Conservation (phyloP, 2,329 filamentous ascomycete species). For the Thelonectria olida region DNA sequence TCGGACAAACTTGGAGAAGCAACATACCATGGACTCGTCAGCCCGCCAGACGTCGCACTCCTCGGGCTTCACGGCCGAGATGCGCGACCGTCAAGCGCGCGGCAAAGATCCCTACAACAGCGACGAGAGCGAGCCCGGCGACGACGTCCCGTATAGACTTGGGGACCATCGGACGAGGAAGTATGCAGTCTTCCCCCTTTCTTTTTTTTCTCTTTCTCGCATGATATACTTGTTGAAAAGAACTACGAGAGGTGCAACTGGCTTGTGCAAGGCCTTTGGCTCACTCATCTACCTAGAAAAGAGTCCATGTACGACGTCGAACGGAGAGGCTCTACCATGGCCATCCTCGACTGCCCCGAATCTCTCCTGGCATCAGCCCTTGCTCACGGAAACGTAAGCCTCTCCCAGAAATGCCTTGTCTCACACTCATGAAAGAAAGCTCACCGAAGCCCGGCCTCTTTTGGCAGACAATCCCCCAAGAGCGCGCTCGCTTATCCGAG, state of each 20-base stretch:
- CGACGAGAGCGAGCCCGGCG: slow-evolving; percentile 37
- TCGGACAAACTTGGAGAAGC: no score
- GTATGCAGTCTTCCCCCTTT: slow-evolving; percentile 3
- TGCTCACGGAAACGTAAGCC: slow-evolving; percentile 61
- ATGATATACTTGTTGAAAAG: no score
- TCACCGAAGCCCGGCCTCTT: background rate
- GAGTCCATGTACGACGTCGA: slow-evolving; percentile 56
- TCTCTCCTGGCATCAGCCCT: slow-evolving; percentile 68
- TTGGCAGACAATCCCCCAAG: background rate
- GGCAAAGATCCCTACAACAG: slow-evolving; percentile 63
- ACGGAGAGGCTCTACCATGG: slow-evolving; percentile 58
- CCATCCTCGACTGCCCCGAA: slow-evolving; percentile 66
- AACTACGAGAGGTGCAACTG: background rate
- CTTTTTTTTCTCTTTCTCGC: background rate
- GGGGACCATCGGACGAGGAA: slow-evolving; percentile 21
- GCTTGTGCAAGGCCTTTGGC: background rate
- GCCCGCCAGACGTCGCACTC: slow-evolving; percentile 47
- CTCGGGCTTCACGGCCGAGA: slow-evolving; percentile 55
- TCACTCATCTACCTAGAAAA: slow-evolving; percentile 13
- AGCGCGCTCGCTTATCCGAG: background rate
- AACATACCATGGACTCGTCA: slow-evolving; percentile 48
- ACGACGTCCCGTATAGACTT: slow-evolving; percentile 28
- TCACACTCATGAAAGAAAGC: background rate
- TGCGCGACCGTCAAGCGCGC: slow-evolving; percentile 67
- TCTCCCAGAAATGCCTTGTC: background rate